Evolutionary conservation across 1,139 yeast species (phyloP), one percentile per base, ranked within the genome.

Genomic region (Geotrichum bryndzae): DNA sequence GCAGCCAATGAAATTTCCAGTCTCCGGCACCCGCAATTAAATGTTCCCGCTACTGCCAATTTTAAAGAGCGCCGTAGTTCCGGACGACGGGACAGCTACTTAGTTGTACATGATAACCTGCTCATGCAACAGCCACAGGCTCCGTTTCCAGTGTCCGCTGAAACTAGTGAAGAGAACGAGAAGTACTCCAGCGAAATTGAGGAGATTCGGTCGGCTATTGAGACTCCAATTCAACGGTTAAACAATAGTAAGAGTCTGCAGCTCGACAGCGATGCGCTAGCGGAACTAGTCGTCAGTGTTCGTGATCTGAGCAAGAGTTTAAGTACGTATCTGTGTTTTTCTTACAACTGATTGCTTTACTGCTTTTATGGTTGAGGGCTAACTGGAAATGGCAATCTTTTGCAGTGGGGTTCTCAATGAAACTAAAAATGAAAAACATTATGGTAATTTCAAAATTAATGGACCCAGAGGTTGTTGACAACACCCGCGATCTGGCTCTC

Each of bases 401-500:
- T 1, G 15, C 38, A 68, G 72, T 69, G 66, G 69, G 71, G 52
- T 71, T 76, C 22, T 71, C 87, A 15, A 84, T 87, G 68, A 85
- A 84, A 65, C 75, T 87, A 59, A 82, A 82, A 63, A 85, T 86
- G 50, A 73, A 77, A 58, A 82, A 84, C 35, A 80, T 87, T 54
- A 79, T 87, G 80, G 79, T 87, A 29, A 83, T 87, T n/a, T 83
- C 91, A 54, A 87, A 87, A 72, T 84, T 89, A 3, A 79, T 84
- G 66, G 94, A 87, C 70, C 78, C 80, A 61, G 79, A 83, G 33
- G 80, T 88, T 50, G 80, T 84, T 23, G 76, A 76, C 59, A 75
- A 82, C 65, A 85, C 91, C 0, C 71, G 82, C 56, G 83, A 82
- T 65, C 77, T 87, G 52, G 84, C 83, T 1, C 80, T 81, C 65